Base-by-base conservation (phyloP, 257 asterid species). In the Solanum rostratum region DNA sequence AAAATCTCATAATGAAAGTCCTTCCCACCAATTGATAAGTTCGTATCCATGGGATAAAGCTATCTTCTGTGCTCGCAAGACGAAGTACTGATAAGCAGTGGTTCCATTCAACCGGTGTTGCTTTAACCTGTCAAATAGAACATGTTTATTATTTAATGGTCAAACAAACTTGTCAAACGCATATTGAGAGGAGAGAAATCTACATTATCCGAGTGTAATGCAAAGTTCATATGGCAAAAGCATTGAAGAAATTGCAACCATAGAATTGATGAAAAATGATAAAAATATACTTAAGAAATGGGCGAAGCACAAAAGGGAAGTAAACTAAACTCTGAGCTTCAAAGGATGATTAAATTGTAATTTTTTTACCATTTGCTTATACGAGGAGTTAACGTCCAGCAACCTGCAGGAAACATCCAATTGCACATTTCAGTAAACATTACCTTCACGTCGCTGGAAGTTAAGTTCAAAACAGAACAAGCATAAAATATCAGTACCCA, bases 11-110 rank as follows among this genome's bases (percentile, higher is more conserved):
- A 50, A 53, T 7, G 22, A 29, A 46, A 84, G 54, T 5, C 24
- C 55, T 52, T 80, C 33, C 3, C 89, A 95, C 99, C 99, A 96
- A 93, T 96, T 96, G 84, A 96, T 93, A 88, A 94, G 92, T 85
- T 96, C 98, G 33, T 93, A 96, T 70, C 98, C 99, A 83, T 91
- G 98, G 74, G 99, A 93, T 15, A 93, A 68, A 50, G 99, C 99
- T 46, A 96, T 92, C 89, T 92, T 88, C 91, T 96, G 99, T 73
- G 97, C 97, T 83, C 91, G 85, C 87, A 96, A 82, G 80, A 96
- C 98, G 71, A 96, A 96, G 83, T 94, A 91, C 90, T 96, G 85
- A 82, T 96, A 96, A 49, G 95, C 99, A 50, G 69, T 54, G 8
- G 95, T 88, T 50, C 80, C 90, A 73, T 89, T 91, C 85, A 90